Evolutionary conservation across 495 filamentous ascomycete genomes (phyloP).

Genomic region (Podospora bellae-mahoneyi): DNA sequence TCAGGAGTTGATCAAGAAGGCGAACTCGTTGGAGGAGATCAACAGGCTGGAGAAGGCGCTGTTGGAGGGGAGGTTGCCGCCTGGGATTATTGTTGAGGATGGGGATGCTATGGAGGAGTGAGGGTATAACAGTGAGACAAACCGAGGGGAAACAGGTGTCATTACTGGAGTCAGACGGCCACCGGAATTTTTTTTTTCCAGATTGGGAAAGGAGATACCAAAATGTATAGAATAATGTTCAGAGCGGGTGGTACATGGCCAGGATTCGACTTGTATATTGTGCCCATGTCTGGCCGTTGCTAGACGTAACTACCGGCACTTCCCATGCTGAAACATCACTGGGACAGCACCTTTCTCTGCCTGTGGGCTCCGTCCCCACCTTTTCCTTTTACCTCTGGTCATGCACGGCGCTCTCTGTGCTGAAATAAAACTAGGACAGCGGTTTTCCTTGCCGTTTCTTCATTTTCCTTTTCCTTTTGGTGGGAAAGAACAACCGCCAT

Average conservation of each 20-base stretch:
- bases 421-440: too few species aligned
- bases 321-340: too few species aligned
- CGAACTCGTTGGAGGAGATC: conserved; percentile 83
- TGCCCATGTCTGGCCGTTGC: too few species aligned
- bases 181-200: not conserved
- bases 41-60: conserved; percentile 77
- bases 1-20: conserved; percentile 57
- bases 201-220: not conserved
- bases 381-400: too few species aligned
- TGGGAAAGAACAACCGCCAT: too few species aligned
- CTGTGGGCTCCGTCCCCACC: too few species aligned
- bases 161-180: not conserved
- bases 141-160: not conserved
- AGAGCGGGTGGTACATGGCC: not conserved
- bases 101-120: conserved; percentile 57
- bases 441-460: too few species aligned
- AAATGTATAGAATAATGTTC: not conserved
- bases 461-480: too few species aligned
- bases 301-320: too few species aligned
- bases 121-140: conserved; percentile 2
- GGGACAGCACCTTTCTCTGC: too few species aligned
- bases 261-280: too few species aligned
- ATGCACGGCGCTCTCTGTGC: too few species aligned
- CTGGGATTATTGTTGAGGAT: conserved; percentile 53
- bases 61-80: conserved; percentile 78